phyloP scores from a whole-genome alignment of 768 basidiomycete genomes.

The Leccinum imitatum region DNA sequence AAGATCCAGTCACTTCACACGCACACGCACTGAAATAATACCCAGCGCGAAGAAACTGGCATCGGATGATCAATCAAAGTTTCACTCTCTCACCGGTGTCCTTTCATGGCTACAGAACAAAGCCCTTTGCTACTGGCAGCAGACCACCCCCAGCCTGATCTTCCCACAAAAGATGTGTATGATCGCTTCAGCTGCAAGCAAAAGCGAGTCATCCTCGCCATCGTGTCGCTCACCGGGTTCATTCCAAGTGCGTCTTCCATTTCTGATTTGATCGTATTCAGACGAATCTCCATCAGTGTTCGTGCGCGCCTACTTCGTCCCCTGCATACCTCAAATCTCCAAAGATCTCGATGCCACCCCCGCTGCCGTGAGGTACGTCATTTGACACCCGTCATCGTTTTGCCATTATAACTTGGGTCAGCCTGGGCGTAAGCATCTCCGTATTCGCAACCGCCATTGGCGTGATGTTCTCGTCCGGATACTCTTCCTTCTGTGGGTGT shows the following conservation, averaged over 20 bases:
- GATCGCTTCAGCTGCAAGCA: slow-evolving; percentile 51
- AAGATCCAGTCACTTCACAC: background rate
- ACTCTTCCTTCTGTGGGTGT: slow-evolving; percentile 48
- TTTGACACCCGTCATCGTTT: background rate
- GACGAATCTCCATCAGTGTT: slow-evolving; percentile 47
- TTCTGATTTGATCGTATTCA: background rate
- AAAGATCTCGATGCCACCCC: slow-evolving; percentile 58
- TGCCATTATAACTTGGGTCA: slow-evolving; percentile 13
- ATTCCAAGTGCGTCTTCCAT: slow-evolving; percentile 50
- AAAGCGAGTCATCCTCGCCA: slow-evolving; percentile 53
- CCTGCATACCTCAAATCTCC: slow-evolving; percentile 73
- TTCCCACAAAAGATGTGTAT: slow-evolving; percentile 42
- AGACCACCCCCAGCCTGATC: background rate
- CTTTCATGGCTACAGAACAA: background rate
- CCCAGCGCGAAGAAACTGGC: background rate
- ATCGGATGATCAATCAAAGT: background rate
- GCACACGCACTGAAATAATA: background rate
- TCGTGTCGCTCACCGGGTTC: slow-evolving; percentile 62
- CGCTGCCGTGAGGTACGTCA: slow-evolving; percentile 51
- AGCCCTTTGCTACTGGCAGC: background rate
- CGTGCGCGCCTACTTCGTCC: slow-evolving; percentile 66
- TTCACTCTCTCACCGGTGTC: background rate
- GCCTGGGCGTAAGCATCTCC: slow-evolving; percentile 52
- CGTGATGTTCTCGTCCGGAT: slow-evolving; percentile 51
- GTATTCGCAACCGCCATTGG: slow-evolving; percentile 45